Percentiles rank a stretch among this genome's conserved stretches.
phyloP scores from a whole-genome alignment of 2,329 filamentous ascomycete genomes.

The Tolypocladium sp. region DNA sequence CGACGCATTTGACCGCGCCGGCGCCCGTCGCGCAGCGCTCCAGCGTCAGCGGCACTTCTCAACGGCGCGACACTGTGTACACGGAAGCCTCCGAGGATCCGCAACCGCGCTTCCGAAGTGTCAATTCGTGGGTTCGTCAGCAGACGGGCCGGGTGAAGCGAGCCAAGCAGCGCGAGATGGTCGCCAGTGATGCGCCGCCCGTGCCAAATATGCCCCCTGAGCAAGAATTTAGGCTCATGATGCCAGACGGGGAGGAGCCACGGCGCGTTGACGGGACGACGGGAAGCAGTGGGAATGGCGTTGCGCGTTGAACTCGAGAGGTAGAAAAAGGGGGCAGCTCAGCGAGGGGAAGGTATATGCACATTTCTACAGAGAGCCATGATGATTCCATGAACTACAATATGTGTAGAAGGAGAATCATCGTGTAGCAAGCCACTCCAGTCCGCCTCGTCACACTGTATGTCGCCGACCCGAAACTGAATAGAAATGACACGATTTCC shows the following conservation, averaged over 20 bases:
- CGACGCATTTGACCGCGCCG: conserved; percentile 1
- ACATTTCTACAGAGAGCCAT: neutral
- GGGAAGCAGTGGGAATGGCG: neutral
- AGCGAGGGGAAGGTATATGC: neutral
- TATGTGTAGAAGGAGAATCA: neutral
- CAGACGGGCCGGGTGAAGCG: conserved; percentile 46
- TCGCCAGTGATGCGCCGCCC: conserved; percentile 22
- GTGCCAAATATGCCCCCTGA: conserved; percentile 33
- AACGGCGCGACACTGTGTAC: conserved; percentile 38
- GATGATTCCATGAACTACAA: neutral
- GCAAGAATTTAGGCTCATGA: conserved; percentile 40
- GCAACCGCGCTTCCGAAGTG: conserved; percentile 45
- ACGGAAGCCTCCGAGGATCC: conserved; percentile 44
- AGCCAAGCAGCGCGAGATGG: conserved; percentile 27
- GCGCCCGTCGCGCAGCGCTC: conserved; percentile 2
- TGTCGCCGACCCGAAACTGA: too few species aligned
- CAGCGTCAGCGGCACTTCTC: conserved; percentile 4
- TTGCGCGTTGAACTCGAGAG: neutral
- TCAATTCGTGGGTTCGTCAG: conserved; percentile 57
- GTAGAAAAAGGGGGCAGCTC: neutral
- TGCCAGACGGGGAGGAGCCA: conserved; percentile 38
- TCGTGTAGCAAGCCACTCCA: neutral
- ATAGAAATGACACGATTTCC: neutral
- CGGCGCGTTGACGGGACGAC: conserved; percentile 23
- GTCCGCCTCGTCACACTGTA: neutral